Conservation (phyloP, 139 green algal species). For the Axilococcus clingmanii region DNA sequence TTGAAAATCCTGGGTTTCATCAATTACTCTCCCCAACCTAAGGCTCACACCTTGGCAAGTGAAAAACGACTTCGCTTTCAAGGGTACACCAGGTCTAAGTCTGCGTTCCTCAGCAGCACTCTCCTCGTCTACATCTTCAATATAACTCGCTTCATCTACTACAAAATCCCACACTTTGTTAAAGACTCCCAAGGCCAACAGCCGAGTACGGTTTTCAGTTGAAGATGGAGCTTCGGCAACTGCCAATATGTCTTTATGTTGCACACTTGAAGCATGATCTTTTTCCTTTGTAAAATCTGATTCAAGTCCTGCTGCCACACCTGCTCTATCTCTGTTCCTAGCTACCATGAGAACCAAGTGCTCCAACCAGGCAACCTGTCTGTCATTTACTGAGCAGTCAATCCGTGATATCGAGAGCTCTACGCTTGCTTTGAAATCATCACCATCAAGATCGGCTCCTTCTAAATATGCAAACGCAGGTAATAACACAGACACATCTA, state of each 20-base stretch:
- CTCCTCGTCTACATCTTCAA: background rate
- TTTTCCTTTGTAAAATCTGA: background rate
- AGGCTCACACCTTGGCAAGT: too few species aligned
- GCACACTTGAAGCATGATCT: background rate
- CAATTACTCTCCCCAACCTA: too few species aligned
- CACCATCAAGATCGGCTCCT: background rate
- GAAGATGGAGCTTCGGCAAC: too few species aligned
- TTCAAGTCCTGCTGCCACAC: background rate
- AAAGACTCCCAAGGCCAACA: background rate
- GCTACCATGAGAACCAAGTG: background rate
- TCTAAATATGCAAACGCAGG: conserved; percentile 1
- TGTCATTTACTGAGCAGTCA: background rate
- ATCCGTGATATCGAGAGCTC: background rate
- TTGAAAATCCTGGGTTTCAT: too few species aligned
- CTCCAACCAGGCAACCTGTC: background rate
- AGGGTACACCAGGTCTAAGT: too few species aligned
- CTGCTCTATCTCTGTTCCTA: background rate
- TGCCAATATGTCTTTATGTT: too few species aligned
- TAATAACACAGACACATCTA: background rate
- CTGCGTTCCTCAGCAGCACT: background rate
- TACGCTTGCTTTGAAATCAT: background rate
- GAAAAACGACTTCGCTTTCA: too few species aligned
- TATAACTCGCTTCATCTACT: conserved; percentile 5
- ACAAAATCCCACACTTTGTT: background rate
- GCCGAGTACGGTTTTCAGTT: background rate